These are phyloP conservation scores for Suhomyces taliae DNA, from an alignment of 1,139 yeast species.

Conservation along the genomic window DNA sequence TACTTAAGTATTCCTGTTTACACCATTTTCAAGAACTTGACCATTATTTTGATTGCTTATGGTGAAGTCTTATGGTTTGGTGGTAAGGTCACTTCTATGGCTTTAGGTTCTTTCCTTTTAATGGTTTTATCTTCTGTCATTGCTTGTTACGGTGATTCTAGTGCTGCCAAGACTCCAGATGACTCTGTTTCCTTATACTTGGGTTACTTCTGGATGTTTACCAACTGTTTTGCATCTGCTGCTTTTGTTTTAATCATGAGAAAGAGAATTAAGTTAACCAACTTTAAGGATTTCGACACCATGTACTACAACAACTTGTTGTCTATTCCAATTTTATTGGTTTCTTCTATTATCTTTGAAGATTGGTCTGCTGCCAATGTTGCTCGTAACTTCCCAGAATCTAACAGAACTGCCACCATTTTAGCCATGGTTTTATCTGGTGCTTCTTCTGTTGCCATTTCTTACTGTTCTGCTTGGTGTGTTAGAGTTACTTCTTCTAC, in stretches of 20 bases:
- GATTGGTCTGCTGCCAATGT: slow-evolving; percentile 89
- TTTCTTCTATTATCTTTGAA: slow-evolving; percentile 75
- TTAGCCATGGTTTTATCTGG: slow-evolving; percentile 90
- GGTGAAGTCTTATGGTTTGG: slow-evolving; percentile 99
- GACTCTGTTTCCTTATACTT: slow-evolving; percentile 52
- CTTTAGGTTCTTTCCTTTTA: slow-evolving; percentile 79
- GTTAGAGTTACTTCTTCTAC: slow-evolving; percentile 98
- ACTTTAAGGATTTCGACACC: slow-evolving; percentile 96
- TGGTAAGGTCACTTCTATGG: slow-evolving; percentile 87
- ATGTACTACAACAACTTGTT: slow-evolving; percentile 96
- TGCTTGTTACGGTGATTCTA: slow-evolving; percentile 79
- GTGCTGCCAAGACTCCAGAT: slow-evolving; percentile 34
- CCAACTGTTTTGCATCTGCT: slow-evolving; percentile 92
- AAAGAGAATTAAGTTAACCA: slow-evolving; percentile 94
- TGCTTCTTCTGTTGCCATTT: slow-evolving; percentile 90
- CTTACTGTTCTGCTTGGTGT: slow-evolving; percentile 99
- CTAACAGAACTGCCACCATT: slow-evolving; percentile 63
- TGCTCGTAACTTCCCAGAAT: slow-evolving; percentile 73
- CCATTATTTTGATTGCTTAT: slow-evolving; percentile 93
- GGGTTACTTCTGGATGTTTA: slow-evolving; percentile 96
- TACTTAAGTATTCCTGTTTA: slow-evolving; percentile 90
- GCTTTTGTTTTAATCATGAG: slow-evolving; percentile 92
- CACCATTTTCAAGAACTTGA: slow-evolving; percentile 96
- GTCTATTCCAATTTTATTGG: slow-evolving; percentile 82
- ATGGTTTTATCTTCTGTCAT: slow-evolving; percentile 93